Conservation (phyloP, 345 rosid genomes). For the Linum tenue region DNA sequence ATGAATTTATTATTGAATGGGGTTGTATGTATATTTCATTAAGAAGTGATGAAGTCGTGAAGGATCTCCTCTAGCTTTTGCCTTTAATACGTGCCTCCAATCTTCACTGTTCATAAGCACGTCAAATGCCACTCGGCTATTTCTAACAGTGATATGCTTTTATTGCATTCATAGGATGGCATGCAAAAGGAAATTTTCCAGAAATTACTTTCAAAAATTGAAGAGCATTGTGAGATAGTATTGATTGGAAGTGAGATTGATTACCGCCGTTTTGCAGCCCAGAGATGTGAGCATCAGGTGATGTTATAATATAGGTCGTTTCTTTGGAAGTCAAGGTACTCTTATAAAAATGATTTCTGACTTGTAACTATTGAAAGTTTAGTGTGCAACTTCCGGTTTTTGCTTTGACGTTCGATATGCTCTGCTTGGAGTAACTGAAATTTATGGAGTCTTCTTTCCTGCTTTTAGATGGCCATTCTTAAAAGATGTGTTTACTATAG, state of each 20-base stretch:
- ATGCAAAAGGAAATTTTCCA: conserved; percentile 84
- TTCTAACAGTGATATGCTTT: conserved; percentile 1
- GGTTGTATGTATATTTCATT: not conserved
- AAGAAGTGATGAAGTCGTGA: not conserved
- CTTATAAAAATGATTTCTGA: too few species aligned
- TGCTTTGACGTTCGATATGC: too few species aligned
- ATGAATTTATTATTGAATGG: not conserved
- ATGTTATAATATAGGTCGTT: not conserved
- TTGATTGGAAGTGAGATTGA: conserved; percentile 75
- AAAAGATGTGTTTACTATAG: too few species aligned
- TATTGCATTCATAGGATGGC: conserved; percentile 57
- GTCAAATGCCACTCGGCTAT: not conserved
- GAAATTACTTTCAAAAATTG: conserved; percentile 58
- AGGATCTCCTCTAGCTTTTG: not conserved
- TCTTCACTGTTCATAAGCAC: not conserved
- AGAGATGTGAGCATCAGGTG: conserved; percentile 46
- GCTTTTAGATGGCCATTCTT: too few species aligned
- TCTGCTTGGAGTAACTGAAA: too few species aligned
- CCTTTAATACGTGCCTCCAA: not conserved
- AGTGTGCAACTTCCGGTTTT: too few species aligned
- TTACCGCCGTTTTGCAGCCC: conserved; percentile 69
- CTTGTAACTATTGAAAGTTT: too few species aligned
- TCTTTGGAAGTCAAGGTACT: not conserved
- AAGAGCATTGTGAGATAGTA: conserved; percentile 65
- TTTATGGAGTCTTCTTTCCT: too few species aligned